Percentiles rank a stretch among this genome's conserved stretches.
phyloP scores from a whole-genome alignment of 2,329 filamentous ascomycete species.

The Fusarium sp. region DNA sequence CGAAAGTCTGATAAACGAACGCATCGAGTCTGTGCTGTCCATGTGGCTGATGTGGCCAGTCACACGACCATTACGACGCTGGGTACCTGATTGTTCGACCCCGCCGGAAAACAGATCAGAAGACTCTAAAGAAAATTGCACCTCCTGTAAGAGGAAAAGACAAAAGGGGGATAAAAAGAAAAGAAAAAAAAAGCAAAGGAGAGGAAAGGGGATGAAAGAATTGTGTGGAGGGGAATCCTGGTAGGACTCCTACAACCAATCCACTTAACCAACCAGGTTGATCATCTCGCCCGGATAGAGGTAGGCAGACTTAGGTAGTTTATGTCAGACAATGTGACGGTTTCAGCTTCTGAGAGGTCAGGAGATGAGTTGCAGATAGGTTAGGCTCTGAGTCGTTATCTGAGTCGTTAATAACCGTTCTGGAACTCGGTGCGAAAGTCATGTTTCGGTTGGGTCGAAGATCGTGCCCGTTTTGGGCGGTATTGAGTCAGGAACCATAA shows the following conservation, averaged over 20 bases:
- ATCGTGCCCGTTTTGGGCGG: constrained; percentile 17
- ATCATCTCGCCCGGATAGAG: background rate
- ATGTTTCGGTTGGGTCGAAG: constrained; percentile 20
- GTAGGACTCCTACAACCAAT: constrained; percentile 14
- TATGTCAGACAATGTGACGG: constrained; percentile 8
- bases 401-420: constrained; percentile 15
- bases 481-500: constrained; percentile 20
- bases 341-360: constrained; percentile 3
- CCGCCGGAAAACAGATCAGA: constrained; percentile 37
- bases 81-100: constrained; percentile 15
- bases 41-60: constrained; percentile 37
- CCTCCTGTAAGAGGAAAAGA: constrained; percentile 24
- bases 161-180: constrained; percentile 2
- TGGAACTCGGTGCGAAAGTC: constrained; percentile 21
- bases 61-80: constrained; percentile 36
- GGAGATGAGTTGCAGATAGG: background rate
- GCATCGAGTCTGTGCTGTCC: background rate
- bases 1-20: background rate
- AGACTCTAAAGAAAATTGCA: constrained; percentile 25
- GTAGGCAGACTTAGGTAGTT: background rate
- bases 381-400: constrained; percentile 6
- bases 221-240: background rate
- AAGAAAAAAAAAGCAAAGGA: background rate
- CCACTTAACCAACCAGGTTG: background rate
- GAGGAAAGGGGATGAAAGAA: background rate